Conservation (phyloP, 1,139 yeast species). For the Pichia sp. region DNA sequence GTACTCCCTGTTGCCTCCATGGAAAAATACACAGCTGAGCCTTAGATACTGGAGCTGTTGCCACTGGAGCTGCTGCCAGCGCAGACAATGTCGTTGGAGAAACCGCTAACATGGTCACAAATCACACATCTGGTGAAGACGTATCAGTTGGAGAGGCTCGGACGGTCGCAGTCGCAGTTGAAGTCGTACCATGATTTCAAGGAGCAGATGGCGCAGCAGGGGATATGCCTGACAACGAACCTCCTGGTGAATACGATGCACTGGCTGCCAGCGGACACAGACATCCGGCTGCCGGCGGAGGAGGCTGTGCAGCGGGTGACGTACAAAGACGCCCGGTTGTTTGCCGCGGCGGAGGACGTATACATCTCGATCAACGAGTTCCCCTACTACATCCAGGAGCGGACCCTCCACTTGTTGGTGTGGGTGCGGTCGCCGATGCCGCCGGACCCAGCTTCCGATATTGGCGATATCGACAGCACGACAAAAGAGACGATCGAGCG, state of each 20-base stretch:
- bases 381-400: constrained; percentile 38
- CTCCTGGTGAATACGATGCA: constrained; percentile 26
- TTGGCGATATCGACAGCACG: constrained; percentile 43
- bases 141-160: constrained; percentile 16
- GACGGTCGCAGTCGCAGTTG: constrained; percentile 25
- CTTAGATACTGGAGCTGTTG: no score
- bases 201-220: constrained; percentile 14
- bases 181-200: constrained; percentile 25
- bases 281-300: constrained; percentile 4
- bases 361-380: constrained; percentile 35
- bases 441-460: constrained; percentile 31
- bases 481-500: constrained; percentile 38
- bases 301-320: constrained; percentile 13
- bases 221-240: constrained; percentile 27
- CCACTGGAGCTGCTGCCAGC: no score
- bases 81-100: constrained; percentile 4
- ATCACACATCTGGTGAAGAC: constrained; percentile 10
- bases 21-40: no score
- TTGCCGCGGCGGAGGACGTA: constrained; percentile 27
- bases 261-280: constrained; percentile 27
- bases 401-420: constrained; percentile 36
- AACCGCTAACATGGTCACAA: constrained; percentile 21
- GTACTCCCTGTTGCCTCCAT: no score
- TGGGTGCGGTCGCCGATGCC: constrained; percentile 43
- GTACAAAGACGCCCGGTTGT: constrained; percentile 25